Evolutionary conservation across 768 basidiomycete genomes (phyloP).

Genomic region (Kwoniella heveanensis): DNA sequence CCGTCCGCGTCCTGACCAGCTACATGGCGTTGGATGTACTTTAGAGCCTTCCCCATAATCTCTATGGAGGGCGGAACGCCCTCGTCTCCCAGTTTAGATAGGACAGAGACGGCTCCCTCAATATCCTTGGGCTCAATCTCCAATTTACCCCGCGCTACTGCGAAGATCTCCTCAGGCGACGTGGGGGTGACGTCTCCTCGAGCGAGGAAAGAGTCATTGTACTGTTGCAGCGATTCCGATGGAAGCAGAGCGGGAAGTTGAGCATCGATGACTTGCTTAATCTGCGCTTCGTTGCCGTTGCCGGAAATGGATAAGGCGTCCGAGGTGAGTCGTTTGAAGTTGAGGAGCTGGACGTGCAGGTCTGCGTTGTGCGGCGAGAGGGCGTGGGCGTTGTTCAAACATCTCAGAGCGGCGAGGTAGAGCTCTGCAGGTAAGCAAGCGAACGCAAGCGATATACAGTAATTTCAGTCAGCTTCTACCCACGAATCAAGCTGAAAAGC

Average conservation of each 20-base stretch:
- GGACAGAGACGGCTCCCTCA: constrained; percentile 6
- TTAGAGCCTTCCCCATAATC: constrained; percentile 20
- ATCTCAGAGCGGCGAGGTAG: constrained; percentile 73
- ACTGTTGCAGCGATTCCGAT: constrained; percentile 65
- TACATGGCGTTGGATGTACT: constrained; percentile 26
- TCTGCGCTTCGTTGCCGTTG: constrained; percentile 60
- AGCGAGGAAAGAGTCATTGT: constrained; percentile 79
- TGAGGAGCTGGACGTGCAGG: constrained; percentile 70
- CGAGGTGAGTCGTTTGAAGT: constrained; percentile 65
- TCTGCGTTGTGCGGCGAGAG: constrained; percentile 66
- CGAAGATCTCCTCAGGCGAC: constrained; percentile 64
- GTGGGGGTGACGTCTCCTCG: constrained; percentile 58
- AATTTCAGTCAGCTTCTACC: not conserved
- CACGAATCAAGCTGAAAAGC: not conserved
- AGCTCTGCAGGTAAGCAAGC: constrained; percentile 64
- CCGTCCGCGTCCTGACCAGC: constrained; percentile 3
- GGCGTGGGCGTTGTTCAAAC: constrained; percentile 64
- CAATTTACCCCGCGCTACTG: constrained; percentile 63
- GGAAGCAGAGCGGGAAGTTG: constrained; percentile 64
- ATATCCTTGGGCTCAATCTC: constrained; percentile 20
- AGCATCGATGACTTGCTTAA: constrained; percentile 62
- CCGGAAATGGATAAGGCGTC: no score
- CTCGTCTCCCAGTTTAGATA: constrained; percentile 20
- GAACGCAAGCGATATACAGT: constrained; percentile 6
- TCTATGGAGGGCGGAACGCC: constrained; percentile 27